Conservation (phyloP, 169 alveolate species). For the Cryptosporidium ryanae region DNA sequence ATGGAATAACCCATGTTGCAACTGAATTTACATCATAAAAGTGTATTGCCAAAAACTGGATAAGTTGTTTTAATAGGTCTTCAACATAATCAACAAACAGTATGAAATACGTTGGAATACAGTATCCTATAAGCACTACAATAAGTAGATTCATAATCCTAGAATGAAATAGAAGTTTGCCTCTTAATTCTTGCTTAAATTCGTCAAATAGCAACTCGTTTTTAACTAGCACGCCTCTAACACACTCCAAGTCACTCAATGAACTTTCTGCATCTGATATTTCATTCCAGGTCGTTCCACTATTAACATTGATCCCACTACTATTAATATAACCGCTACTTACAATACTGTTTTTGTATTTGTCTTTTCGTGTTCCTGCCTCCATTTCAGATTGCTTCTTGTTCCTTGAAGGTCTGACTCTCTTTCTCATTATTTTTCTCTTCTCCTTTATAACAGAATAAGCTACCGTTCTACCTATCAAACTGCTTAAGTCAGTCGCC, state of each 20-base stretch:
- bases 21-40: slow-evolving; percentile 7
- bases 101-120: slow-evolving; percentile 67
- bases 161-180: slow-evolving; percentile 24
- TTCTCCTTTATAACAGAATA: slow-evolving; percentile 63
- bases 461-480: slow-evolving; percentile 58
- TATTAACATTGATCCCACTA: neutral
- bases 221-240: slow-evolving; percentile 33
- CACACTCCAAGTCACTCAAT: slow-evolving; percentile 64
- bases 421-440: slow-evolving; percentile 50
- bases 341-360: neutral
- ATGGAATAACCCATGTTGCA: neutral
- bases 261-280: slow-evolving; percentile 51
- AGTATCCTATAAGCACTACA: slow-evolving; percentile 30
- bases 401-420: neutral
- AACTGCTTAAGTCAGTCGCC: slow-evolving; percentile 31
- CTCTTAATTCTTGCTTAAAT: slow-evolving; percentile 47
- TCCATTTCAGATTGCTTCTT: neutral
- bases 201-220: slow-evolving; percentile 40
- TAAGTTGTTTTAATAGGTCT: slow-evolving; percentile 30
- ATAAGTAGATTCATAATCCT: slow-evolving; percentile 16
- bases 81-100: slow-evolving; percentile 59
- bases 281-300: slow-evolving; percentile 19
- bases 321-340: neutral
- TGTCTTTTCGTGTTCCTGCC: neutral
- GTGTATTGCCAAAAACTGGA: slow-evolving; percentile 7